Conservation (phyloP, 2,329 filamentous ascomycete species). For the Tolypocladium album region DNA sequence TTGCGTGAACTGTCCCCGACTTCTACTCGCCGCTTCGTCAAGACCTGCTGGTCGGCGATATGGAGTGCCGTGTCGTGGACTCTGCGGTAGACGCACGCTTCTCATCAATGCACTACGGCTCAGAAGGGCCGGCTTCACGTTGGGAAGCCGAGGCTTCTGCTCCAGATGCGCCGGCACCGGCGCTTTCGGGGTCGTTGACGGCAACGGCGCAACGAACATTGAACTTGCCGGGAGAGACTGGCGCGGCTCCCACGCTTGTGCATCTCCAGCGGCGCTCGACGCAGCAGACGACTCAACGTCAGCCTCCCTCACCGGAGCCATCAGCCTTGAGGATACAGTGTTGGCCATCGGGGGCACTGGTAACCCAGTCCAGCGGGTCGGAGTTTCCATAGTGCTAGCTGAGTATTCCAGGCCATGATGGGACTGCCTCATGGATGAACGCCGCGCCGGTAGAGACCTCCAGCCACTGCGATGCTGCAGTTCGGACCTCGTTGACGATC, state of each 20-base stretch:
- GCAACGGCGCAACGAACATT: not conserved
- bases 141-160: not conserved
- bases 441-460: slow-evolving; percentile 13
- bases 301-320: slow-evolving; percentile 19
- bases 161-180: slow-evolving; percentile 8
- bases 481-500: slow-evolving; percentile 1
- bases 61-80: not conserved
- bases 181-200: slow-evolving; percentile 12
- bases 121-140: not conserved
- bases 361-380: slow-evolving; percentile 35
- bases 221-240: not conserved
- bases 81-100: not conserved
- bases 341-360: slow-evolving; percentile 23
- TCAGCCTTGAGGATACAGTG: slow-evolving; percentile 13
- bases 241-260: not conserved
- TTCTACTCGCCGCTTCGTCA: not conserved
- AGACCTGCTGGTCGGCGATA: not conserved
- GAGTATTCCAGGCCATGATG: slow-evolving; percentile 10
- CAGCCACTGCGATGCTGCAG: slow-evolving; percentile 13
- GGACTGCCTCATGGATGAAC: slow-evolving; percentile 11
- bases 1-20: not conserved
- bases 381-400: slow-evolving; percentile 23
- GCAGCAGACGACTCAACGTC: slow-evolving; percentile 13
- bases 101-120: not conserved
- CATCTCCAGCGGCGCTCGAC: slow-evolving; percentile 4